Percentiles rank a stretch among this genome's conserved stretches.
Evolutionary conservation across 805 yeast species (phyloP).

Genomic region (Hanseniaspora jakobsenii): DNA sequence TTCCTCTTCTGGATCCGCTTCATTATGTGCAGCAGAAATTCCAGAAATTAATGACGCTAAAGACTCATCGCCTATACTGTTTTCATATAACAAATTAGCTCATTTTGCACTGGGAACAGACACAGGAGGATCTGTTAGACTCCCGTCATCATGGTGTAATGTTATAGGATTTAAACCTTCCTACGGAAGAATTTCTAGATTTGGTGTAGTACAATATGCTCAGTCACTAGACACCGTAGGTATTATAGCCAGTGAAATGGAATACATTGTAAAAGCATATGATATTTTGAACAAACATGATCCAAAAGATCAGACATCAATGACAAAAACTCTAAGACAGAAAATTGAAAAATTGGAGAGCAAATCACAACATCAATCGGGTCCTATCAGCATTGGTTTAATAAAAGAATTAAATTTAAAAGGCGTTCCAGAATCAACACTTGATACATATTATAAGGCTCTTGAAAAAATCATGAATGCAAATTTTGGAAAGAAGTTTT

Average conservation of each 20-base stretch:
- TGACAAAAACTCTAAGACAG: conserved; percentile 31
- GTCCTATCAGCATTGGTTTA: conserved; percentile 49
- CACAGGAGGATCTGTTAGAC: conserved; percentile 91
- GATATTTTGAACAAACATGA: conserved; percentile 49
- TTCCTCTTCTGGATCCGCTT: conserved; percentile 93
- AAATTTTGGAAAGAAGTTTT: conserved; percentile 35
- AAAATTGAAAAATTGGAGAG: conserved; percentile 13
- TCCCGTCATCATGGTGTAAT: conserved; percentile 83
- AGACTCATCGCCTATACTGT: too few relatives aligned
- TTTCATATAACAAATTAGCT: conserved; percentile 54
- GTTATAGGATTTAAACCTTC: conserved; percentile 84
- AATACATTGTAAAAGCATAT: conserved; percentile 38
- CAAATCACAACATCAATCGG: conserved; percentile 11
- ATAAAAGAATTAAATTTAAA: conserved; percentile 53
- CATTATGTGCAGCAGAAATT: conserved; percentile 64
- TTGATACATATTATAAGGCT: conserved; percentile 36
- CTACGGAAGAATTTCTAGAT: conserved; percentile 80
- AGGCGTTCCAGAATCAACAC: conserved; percentile 40
- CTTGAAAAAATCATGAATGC: conserved; percentile 32
- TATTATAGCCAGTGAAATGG: conserved; percentile 44
- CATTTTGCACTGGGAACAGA: conserved; percentile 77
- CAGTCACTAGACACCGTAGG: conserved; percentile 95
- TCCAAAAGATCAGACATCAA: conserved; percentile 65
- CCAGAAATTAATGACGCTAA: conserved; percentile 72
- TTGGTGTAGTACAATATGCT: conserved; percentile 88